These are phyloP conservation scores for Brassica hybrid DNA, from an alignment of 441 rosid species.

Conservation along the genomic window DNA sequence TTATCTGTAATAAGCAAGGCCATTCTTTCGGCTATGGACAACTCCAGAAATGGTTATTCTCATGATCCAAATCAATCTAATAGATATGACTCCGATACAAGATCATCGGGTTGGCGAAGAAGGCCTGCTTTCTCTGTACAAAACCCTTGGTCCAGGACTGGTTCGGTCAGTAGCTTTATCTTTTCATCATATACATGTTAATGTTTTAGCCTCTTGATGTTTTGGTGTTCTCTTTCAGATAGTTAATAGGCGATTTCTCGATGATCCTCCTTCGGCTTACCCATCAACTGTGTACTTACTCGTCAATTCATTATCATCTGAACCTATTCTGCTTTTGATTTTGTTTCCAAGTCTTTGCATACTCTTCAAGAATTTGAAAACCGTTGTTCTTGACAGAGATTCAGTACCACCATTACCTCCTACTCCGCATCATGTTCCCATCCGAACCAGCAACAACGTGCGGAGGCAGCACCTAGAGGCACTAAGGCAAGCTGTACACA, in stretches of 20 bases:
- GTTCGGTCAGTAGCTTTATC: conserved; percentile 30
- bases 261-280: not conserved
- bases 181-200: not conserved
- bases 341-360: not conserved
- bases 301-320: not conserved
- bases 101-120: conserved; percentile 28
- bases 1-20: conserved; percentile 3
- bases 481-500: conserved; percentile 37
- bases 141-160: conserved; percentile 33
- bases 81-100: not conserved
- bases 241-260: conserved; percentile 27
- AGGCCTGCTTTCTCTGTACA: conserved; percentile 22
- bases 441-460: conserved; percentile 20
- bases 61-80: conserved; percentile 17
- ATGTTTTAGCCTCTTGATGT: conserved; percentile 1
- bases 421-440: conserved; percentile 8
- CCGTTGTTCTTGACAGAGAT: not conserved
- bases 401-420: not conserved
- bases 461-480: conserved; percentile 39
- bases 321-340: not conserved
- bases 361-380: not conserved
- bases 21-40: conserved; percentile 40
- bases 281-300: not conserved
- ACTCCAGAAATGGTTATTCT: conserved; percentile 34
- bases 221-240: conserved; percentile 22